Percentiles rank a stretch among this genome's conserved stretches.
Conservation (phyloP, 164 flowering plant species). For the Nymphaea colorata region DNA sequence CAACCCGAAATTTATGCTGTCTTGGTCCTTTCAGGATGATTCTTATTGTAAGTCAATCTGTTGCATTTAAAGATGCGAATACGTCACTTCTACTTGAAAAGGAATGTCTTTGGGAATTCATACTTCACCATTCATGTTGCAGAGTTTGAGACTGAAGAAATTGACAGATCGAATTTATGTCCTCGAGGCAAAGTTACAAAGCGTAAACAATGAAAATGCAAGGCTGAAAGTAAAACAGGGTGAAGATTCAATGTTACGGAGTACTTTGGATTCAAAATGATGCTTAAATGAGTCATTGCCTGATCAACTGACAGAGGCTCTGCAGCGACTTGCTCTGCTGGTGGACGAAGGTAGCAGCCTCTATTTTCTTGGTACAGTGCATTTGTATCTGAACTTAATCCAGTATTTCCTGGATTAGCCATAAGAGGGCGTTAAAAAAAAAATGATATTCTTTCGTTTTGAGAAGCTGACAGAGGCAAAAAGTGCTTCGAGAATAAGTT, state of each 20-base stretch:
- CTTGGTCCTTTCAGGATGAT: too few species aligned
- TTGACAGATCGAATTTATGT: slow-evolving; percentile 44
- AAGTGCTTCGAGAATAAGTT: too few species aligned
- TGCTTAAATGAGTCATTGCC: slow-evolving; percentile 70
- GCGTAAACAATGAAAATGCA: slow-evolving; percentile 74
- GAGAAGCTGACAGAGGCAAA: slow-evolving; percentile 23
- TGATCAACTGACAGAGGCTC: slow-evolving; percentile 84
- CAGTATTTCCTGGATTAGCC: not conserved
- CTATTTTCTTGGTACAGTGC: not conserved
- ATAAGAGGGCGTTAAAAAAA: not conserved
- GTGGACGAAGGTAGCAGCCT: slow-evolving; percentile 60
- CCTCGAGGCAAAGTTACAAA: slow-evolving; percentile 80
- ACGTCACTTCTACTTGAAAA: not conserved
- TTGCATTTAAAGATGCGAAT: not conserved
- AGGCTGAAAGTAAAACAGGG: slow-evolving; percentile 80
- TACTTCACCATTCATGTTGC: slow-evolving; percentile 6
- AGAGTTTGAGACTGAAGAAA: slow-evolving; percentile 82
- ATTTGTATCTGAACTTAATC: too few species aligned
- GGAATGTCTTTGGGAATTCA: not conserved
- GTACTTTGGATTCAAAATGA: slow-evolving; percentile 80
- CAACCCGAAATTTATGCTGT: too few species aligned
- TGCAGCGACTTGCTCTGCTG: slow-evolving; percentile 61
- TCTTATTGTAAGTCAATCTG: too few species aligned
- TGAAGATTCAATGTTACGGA: slow-evolving; percentile 89
- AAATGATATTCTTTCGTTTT: not conserved